Percentiles rank a stretch among this genome's conserved stretches.
phyloP scores from a whole-genome alignment of 192 early-diverging fungal species.

The Pilobolus umbonatus region DNA sequence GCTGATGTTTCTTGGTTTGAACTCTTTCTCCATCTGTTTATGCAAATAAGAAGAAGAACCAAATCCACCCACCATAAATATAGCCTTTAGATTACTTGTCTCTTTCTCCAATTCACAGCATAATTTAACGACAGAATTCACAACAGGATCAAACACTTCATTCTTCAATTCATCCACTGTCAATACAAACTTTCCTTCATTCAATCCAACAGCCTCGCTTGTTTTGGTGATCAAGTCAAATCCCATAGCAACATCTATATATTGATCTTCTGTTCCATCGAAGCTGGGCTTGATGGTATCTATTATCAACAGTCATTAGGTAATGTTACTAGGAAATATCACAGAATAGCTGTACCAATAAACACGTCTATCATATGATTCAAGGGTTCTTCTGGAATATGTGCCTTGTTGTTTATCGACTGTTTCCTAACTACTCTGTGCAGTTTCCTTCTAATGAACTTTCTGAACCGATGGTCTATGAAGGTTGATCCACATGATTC shows the following conservation, averaged over 20 bases:
- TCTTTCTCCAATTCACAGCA: slow-evolving; percentile 31
- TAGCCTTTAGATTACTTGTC: slow-evolving; percentile 34
- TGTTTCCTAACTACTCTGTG: slow-evolving; percentile 11
- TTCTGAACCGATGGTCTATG: slow-evolving; percentile 44
- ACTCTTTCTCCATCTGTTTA: slow-evolving; percentile 40
- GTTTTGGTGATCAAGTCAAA: slow-evolving; percentile 13
- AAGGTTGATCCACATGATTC: slow-evolving; percentile 51
- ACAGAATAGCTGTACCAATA: too few relatives aligned
- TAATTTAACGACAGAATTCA: slow-evolving; percentile 34
- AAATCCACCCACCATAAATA: slow-evolving; percentile 52
- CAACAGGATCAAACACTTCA: slow-evolving; percentile 46
- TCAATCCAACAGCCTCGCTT: slow-evolving; percentile 26
- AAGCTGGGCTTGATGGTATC: slow-evolving; percentile 35
- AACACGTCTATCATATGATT: slow-evolving; percentile 35
- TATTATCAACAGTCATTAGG: too few relatives aligned
- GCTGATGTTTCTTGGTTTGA: slow-evolving; percentile 14
- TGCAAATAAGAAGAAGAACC: slow-evolving; percentile 42
- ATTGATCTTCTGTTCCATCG: slow-evolving; percentile 44
- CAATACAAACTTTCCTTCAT: slow-evolving; percentile 39
- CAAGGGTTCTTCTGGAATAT: slow-evolving; percentile 19
- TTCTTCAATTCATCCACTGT: slow-evolving; percentile 37
- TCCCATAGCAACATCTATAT: slow-evolving; percentile 36
- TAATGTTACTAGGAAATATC: too few relatives aligned
- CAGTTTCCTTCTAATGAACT: slow-evolving; percentile 31
- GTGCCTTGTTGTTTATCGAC: not conserved